Evolutionary conservation across 2,329 filamentous ascomycete species (phyloP), one percentile per base, ranked within the genome.

Genomic region (Claviceps humidiphila): DNA sequence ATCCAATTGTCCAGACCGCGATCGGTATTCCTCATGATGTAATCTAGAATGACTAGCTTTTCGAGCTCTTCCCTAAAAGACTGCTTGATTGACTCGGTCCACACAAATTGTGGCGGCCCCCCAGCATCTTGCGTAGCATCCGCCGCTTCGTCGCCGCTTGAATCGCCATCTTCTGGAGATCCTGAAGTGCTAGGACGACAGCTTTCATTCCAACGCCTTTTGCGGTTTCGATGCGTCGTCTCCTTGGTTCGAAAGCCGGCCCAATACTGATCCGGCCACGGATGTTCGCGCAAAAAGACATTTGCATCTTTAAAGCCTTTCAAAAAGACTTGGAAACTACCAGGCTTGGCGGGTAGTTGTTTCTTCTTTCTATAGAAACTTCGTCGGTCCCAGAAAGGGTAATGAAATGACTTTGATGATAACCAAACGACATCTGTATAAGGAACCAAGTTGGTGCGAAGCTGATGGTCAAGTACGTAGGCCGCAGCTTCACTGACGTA

Each of bases 1-100:
- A 98, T 98, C 93, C 93, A 98, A 61, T 98, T 98, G 66, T 98
- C 93, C 53, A 96, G 74, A 1, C 93, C 93, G 69, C 93, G 81
- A 66, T 98, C 93, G 1, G 93, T 98, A 64, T 98, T 98, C 53
- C 93, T 82, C 93, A 98, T 98, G 57, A 98, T 95, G 66, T 98
- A 98, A 69, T 98, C 93, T 58, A 98, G 69, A 61, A 98, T 95
- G 22, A 98, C 94, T 7, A 98, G 75, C 68, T 96, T 97, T 70
- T 98, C 93, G 47, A 98, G 76, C 69, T 97, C 87, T 67, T 98
- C 93, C 40, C 93, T 77, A 65, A 98, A 95, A 0, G 88, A 86
- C 66, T 95, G 88, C 64, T 97, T 94, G 46, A 98, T 69, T 5
- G 76, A 71, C 50, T 94, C 87, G 0, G 89, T 95, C 93, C 93